Evolutionary conservation across 352 stramenopile genomes (phyloP).

Genomic region (Thalassiosira exigua): DNA sequence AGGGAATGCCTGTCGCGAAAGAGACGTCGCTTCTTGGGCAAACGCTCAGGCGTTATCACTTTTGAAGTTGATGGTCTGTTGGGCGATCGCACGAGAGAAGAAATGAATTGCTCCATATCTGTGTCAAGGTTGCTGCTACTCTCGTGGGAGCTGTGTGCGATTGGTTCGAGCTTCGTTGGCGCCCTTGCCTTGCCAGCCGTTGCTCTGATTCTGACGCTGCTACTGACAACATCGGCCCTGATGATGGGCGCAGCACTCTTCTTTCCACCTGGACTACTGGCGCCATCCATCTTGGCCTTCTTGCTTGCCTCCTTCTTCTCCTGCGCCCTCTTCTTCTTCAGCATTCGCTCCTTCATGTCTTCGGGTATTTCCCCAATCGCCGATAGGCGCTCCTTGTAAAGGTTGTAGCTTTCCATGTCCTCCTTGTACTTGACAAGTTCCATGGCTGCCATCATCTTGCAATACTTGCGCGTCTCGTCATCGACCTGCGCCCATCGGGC

Average conservation of each 20-base stretch:
- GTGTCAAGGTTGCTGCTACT: constrained; percentile 25
- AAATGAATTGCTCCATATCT: constrained; percentile 58
- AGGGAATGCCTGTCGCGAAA: background rate
- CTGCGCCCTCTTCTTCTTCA: constrained; percentile 43
- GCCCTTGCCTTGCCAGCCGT: background rate
- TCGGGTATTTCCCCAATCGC: constrained; percentile 53
- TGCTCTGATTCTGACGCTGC: background rate
- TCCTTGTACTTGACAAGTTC: constrained; percentile 69
- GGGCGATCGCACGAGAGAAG: constrained; percentile 25
- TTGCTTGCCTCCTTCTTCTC: constrained; percentile 34
- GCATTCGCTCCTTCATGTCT: constrained; percentile 47
- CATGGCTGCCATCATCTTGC: constrained; percentile 73
- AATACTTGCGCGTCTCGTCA: constrained; percentile 63
- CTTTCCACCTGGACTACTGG: background rate
- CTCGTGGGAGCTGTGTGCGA: background rate
- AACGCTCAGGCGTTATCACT: constrained; percentile 24
- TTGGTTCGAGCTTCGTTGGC: constrained; percentile 16
- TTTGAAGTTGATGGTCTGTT: constrained; percentile 1
- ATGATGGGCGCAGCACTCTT: constrained; percentile 8
- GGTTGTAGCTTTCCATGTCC: constrained; percentile 75
- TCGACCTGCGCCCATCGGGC: constrained; percentile 63
- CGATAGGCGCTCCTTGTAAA: constrained; percentile 46
- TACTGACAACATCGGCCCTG: constrained; percentile 23
- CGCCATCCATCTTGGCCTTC: background rate
- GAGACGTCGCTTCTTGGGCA: background rate